Evolutionary conservation across 768 basidiomycete genomes (phyloP).

Genomic region (Jaapia argillacea): DNA sequence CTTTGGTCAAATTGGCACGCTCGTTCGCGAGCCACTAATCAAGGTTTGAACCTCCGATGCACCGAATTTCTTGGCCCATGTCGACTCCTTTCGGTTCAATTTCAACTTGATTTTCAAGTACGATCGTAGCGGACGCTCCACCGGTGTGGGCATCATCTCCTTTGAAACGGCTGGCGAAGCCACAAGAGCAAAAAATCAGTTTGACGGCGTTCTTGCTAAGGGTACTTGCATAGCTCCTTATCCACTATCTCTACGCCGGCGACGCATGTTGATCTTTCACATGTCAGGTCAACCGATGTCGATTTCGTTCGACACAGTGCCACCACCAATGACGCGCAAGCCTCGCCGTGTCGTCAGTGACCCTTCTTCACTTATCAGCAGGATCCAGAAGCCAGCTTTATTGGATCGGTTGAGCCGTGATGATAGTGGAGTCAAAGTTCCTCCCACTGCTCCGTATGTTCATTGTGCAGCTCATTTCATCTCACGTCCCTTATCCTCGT

Average conservation of each 20-base stretch:
- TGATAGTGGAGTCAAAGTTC: constrained; percentile 14
- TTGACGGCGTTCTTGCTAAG: constrained; percentile 81
- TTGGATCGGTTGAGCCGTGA: constrained; percentile 51
- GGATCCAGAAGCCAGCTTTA: constrained; percentile 69
- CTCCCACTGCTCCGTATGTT: not conserved
- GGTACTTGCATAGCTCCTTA: constrained; percentile 32
- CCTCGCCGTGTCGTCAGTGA: constrained; percentile 32
- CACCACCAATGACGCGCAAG: constrained; percentile 26
- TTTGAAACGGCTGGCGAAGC: constrained; percentile 78
- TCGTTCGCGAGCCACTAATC: constrained; percentile 86
- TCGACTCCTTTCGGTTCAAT: constrained; percentile 31
- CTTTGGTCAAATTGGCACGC: constrained; percentile 87
- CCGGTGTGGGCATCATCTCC: constrained; percentile 68
- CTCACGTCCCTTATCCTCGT: too few relatives aligned
- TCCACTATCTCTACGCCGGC: not conserved
- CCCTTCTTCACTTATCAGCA: constrained; percentile 57
- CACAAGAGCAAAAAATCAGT: constrained; percentile 72
- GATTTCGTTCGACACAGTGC: constrained; percentile 45
- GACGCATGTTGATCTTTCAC: not conserved
- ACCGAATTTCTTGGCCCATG: constrained; percentile 44
- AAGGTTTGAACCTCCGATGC: constrained; percentile 69
- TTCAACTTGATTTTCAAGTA: constrained; percentile 55
- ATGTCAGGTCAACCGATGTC: constrained; percentile 72
- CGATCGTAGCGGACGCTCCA: constrained; percentile 91
- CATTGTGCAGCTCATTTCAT: too few relatives aligned